These are phyloP conservation scores for Xylaria sp. DNA, from an alignment of 2,329 filamentous ascomycete species.

Conservation along the genomic window DNA sequence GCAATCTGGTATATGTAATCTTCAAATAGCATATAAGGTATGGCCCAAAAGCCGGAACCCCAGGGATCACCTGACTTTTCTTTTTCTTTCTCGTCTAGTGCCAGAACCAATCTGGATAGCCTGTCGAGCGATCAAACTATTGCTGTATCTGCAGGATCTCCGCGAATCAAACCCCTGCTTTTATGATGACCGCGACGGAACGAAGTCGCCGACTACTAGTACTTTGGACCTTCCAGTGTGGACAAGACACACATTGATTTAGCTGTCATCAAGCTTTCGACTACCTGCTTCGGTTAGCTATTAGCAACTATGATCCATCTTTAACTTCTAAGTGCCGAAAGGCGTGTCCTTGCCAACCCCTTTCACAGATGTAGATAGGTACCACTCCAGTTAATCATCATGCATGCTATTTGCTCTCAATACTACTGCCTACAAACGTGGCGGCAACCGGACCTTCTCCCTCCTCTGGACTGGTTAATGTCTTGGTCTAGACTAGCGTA, in stretches of 20 bases:
- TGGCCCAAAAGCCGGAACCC: background rate
- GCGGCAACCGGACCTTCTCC: background rate
- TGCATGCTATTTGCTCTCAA: background rate
- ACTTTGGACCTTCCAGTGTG: conserved; percentile 15
- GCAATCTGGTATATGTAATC: background rate
- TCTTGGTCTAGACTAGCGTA: background rate
- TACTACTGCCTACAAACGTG: background rate
- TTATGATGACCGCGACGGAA: conserved; percentile 1
- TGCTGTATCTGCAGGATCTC: conserved; percentile 22
- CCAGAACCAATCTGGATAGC: conserved; percentile 1
- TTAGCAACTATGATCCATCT: background rate
- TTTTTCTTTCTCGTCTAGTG: background rate
- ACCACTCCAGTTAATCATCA: background rate
- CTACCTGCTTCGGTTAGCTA: background rate
- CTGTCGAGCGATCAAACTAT: conserved; percentile 26
- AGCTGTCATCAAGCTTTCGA: background rate
- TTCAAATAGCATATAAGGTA: background rate
- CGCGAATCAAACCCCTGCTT: conserved; percentile 29
- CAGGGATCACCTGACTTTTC: background rate
- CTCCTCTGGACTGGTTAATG: background rate
- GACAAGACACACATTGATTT: conserved; percentile 3
- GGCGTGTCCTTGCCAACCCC: background rate
- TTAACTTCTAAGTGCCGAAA: background rate
- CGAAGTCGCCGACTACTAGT: conserved; percentile 30
- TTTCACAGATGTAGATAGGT: background rate